Base-by-base conservation (phyloP, 495 filamentous ascomycete species). In the Entonaema liquescens region DNA sequence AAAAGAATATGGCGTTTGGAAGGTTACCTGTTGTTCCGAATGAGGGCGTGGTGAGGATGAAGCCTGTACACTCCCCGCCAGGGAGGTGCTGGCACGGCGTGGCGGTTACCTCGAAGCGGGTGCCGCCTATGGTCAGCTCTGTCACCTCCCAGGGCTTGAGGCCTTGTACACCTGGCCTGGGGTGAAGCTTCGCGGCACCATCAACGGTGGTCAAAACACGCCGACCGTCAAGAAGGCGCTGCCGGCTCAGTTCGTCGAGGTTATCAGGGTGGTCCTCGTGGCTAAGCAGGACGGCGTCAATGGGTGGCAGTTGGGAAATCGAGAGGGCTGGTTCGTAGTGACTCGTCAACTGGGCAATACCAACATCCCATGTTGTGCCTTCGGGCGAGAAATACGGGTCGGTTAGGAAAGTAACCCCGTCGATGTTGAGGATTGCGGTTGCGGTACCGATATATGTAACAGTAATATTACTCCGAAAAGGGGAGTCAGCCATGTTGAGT, bases 241-340 rank as follows among this genome's bases (percentile, higher is more conserved):
- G 33, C 15, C 78, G 79, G 9, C 80, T 78, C 1, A 66, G 66
- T 23, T 78, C 76, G 36, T 88, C 85, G 0, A 88, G 79, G 66
- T 87, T 88, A 62, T 87, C 85, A 0, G 79, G 78, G 61, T 88
- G 85, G 70, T 87, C 85, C 75, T 87, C 86, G 62, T 88, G 84
- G 72, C 82, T 83, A 13, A 88, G 79, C 5, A 88, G 77, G 2
- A 88, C 73, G 12, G 80, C 83, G 31, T 86, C 85, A 65, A 87
- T 85, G 6, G 74, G 74, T 1, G 86, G 85, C 0, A 87, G 77
- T 3, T 83, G 33, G 1, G 77, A 63, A 0, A 85, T 73, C 0
- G 65, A 28, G 0, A 86, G 62, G 6, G 80, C 82, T 0, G 84
- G 81, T 19, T 54, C 61, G 23, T 81, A 73, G 12, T 74, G 64